Base-by-base conservation (phyloP, 441 rosid species). In the Daphne laureola region DNA sequence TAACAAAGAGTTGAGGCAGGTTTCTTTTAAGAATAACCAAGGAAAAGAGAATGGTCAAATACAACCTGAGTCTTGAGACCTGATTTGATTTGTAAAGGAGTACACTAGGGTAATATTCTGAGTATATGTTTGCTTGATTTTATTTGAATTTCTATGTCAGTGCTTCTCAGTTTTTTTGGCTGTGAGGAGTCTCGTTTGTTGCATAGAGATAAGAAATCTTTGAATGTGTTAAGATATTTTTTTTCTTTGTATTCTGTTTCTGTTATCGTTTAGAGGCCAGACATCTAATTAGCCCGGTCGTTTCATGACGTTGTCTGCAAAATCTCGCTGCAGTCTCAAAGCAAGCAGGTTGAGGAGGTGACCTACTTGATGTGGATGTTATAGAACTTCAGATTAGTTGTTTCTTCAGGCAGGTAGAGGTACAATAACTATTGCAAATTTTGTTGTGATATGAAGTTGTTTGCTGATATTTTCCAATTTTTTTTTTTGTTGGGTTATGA, bases 261-360 rank as follows among this genome's bases (percentile, higher is more conserved):
- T 50, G 21, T 65, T 73, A 54, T 73, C 63, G 25, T 62, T 57
- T 63, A 71, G 66, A 60, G 59, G 60, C 61, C 57, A 66, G 49
- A 59, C 64, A 51, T 68, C 58, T 53, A 53, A 51, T 51, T 55
- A 52, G 66, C 62, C 61, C 57, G 57, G 66, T 64, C 55, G 43
- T 59, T 73, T 73, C 49, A 65, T 78, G 78, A 79, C 70, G 55
- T 67, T 74, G 51, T 78, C 78, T 82, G 78, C 70, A 53, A 78
- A 31, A 80, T 86, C 78, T 71, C 69, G 67, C 78, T 83, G 95
- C 90, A 86, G 95, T 76, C 71, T 61, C 73, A 69, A 81, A 78
- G 84, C 84, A 67, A 73, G 84, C 86, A 86, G 86, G 82, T 79
- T 76, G 77, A 54, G 81, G 86, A 76, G 79, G 69, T 86, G 73